Percentiles rank a stretch among this genome's conserved stretches.
Conservation (phyloP, 441 rosid species). For the Eruca vesicaria region DNA sequence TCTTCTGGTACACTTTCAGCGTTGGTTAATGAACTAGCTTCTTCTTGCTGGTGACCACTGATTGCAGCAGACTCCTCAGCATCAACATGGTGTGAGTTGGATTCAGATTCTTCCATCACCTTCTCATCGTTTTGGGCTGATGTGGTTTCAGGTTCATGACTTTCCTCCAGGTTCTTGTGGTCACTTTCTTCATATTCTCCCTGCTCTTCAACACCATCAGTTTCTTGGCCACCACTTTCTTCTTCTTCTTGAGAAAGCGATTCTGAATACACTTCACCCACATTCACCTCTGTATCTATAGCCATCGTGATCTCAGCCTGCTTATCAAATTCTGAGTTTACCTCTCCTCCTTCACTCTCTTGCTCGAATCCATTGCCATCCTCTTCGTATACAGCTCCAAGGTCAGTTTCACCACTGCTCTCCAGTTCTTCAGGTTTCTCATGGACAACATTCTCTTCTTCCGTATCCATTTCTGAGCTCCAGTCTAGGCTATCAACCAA, state of each 20-base stretch:
- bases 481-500: conserved; percentile 28
- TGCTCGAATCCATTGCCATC: conserved; percentile 23
- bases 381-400: conserved; percentile 33
- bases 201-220: conserved; percentile 16
- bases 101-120: conserved; percentile 11
- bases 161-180: conserved; percentile 15
- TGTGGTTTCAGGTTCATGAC: conserved; percentile 2
- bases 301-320: conserved; percentile 11
- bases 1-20: conserved; percentile 1
- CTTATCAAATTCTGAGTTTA: neutral
- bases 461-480: conserved; percentile 22
- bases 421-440: conserved; percentile 14
- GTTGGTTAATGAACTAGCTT: neutral
- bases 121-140: neutral
- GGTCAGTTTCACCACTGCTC: conserved; percentile 5
- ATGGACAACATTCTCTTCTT: conserved; percentile 23
- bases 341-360: conserved; percentile 16
- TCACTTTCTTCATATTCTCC: neutral
- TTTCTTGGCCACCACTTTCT: conserved; percentile 4
- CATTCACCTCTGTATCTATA: conserved; percentile 3
- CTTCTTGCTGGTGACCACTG: conserved; percentile 26
- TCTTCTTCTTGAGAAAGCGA: conserved; percentile 11
- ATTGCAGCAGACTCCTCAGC: conserved; percentile 9
- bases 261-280: neutral
- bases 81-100: neutral